Conservation (phyloP, 768 basidiomycete genomes). For the Filobasidium wieringae region DNA sequence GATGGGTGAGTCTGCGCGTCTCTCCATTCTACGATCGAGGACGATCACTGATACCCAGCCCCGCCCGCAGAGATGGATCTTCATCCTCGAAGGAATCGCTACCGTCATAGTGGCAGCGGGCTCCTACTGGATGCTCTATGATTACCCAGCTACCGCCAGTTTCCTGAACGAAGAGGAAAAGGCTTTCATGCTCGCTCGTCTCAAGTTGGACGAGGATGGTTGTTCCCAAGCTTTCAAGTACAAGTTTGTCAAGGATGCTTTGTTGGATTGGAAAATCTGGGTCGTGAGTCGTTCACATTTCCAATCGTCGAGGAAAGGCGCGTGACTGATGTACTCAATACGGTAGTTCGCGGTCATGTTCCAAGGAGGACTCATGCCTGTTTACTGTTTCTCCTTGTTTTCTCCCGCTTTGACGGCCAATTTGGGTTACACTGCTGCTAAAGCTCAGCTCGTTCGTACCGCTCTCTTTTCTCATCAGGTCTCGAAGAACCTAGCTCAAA, state of each 20-base stretch:
- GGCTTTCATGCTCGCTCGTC: constrained; percentile 32
- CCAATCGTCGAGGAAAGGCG: neutral
- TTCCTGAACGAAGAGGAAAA: constrained; percentile 64
- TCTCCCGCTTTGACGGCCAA: constrained; percentile 23
- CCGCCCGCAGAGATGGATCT: constrained; percentile 14
- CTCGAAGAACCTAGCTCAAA: neutral
- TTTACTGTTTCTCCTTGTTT: constrained; percentile 22
- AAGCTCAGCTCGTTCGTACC: constrained; percentile 19
- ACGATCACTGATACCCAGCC: neutral
- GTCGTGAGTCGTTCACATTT: neutral
- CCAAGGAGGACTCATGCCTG: constrained; percentile 23
- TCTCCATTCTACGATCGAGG: neutral
- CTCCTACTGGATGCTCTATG: constrained; percentile 68
- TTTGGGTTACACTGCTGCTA: constrained; percentile 24
- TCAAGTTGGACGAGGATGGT: constrained; percentile 22
- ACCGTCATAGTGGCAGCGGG: constrained; percentile 49
- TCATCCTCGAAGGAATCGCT: constrained; percentile 52
- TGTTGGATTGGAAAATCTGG: constrained; percentile 23
- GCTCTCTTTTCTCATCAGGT: neutral
- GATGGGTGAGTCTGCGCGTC: constrained; percentile 41
- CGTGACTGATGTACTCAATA: neutral
- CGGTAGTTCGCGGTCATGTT: constrained; percentile 16
- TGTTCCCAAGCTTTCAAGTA: constrained; percentile 20
- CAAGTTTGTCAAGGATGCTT: constrained; percentile 23
- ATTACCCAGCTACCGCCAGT: constrained; percentile 69